These are phyloP conservation scores for Euryodendron excelsum DNA, from an alignment of 148 eudicot genomes.

Conservation along the genomic window DNA sequence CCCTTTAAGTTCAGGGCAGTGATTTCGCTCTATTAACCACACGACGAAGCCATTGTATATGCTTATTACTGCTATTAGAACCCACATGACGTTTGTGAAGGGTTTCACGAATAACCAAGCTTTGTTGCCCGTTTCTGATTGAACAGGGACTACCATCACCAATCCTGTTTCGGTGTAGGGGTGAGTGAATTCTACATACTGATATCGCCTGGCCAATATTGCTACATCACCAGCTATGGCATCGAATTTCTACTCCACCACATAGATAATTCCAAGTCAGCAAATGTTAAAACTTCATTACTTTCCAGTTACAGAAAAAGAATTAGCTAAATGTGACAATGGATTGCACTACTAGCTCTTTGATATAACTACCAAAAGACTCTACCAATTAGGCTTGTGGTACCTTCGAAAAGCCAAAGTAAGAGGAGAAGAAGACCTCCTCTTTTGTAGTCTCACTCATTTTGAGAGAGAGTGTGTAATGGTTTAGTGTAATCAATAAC, in stretches of 20 bases:
- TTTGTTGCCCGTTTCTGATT: background rate
- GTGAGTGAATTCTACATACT: background rate
- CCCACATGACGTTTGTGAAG: background rate
- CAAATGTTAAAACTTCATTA: too few relatives aligned
- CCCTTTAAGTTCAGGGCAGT: constrained; percentile 2
- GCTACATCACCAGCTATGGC: background rate
- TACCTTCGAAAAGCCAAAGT: too few relatives aligned
- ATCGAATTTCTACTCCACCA: background rate
- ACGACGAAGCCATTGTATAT: background rate
- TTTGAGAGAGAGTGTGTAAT: too few relatives aligned
- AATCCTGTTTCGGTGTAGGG: background rate
- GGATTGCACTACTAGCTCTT: too few relatives aligned
- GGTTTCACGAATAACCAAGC: constrained; percentile 1
- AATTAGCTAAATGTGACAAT: too few relatives aligned
- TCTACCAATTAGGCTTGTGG: too few relatives aligned
- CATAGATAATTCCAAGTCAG: too few relatives aligned
- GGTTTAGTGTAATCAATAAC: too few relatives aligned
- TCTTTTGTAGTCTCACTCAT: too few relatives aligned
- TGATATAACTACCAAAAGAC: too few relatives aligned
- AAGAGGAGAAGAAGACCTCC: too few relatives aligned
- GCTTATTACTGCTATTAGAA: background rate
- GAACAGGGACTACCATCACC: constrained; percentile 6
- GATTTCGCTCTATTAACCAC: background rate
- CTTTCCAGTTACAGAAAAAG: too few relatives aligned
- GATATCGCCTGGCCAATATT: background rate